These are phyloP conservation scores for Pyrenophora tritici-repentis DNA, from an alignment of 2,329 filamentous ascomycete species.

Conservation along the genomic window DNA sequence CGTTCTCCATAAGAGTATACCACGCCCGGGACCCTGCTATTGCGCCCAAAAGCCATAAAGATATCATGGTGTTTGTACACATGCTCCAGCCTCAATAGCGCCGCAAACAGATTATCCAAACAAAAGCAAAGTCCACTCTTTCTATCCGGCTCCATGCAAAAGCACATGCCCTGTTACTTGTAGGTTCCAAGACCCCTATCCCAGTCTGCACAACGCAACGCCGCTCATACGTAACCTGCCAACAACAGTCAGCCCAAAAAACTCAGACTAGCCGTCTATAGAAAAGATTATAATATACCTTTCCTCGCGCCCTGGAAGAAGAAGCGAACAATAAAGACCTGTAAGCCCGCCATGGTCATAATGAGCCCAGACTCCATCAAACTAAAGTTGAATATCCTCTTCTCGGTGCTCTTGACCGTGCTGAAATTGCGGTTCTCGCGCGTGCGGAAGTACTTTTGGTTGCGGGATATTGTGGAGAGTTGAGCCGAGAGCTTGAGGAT, in stretches of 20 bases:
- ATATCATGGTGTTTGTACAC: slow-evolving; percentile 5
- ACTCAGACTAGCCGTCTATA: slow-evolving; percentile 1
- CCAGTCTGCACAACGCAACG: background rate
- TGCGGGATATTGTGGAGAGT: slow-evolving; percentile 90
- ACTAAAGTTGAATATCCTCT: slow-evolving; percentile 95
- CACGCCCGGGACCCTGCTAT: background rate
- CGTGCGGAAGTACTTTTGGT: slow-evolving; percentile 99
- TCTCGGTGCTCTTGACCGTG: slow-evolving; percentile 94
- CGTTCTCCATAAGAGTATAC: background rate
- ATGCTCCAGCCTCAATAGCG: slow-evolving; percentile 8
- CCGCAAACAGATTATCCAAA: slow-evolving; percentile 4
- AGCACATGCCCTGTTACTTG: background rate
- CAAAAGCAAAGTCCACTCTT: slow-evolving; percentile 1
- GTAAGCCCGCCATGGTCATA: slow-evolving; percentile 90
- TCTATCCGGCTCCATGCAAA: background rate
- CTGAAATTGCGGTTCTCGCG: slow-evolving; percentile 99
- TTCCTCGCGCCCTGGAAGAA: slow-evolving; percentile 92
- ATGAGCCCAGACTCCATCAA: slow-evolving; percentile 91
- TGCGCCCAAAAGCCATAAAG: background rate
- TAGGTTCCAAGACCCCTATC: background rate
- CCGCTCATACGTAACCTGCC: slow-evolving; percentile 31
- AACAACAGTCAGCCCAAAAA: slow-evolving; percentile 24
- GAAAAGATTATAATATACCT: slow-evolving; percentile 49
- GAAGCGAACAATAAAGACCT: slow-evolving; percentile 97
- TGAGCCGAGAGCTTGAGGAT: slow-evolving; percentile 94